Percentiles rank a stretch among this genome's conserved stretches.
Conservation (phyloP, 2,329 filamentous ascomycete species). For the Fusarium sororula region DNA sequence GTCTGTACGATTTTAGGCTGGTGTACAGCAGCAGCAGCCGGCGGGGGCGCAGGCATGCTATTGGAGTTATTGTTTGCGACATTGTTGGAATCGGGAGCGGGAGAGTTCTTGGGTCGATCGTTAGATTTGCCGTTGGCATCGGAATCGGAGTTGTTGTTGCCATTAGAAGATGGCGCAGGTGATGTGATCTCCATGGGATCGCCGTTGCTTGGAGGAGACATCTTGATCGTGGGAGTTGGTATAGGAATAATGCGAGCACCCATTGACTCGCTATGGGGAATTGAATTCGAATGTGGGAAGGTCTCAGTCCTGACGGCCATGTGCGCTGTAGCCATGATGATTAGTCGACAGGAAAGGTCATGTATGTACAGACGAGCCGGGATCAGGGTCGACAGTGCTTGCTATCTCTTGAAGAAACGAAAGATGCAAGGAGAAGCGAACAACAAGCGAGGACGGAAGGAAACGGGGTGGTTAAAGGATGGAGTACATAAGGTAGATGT, state of each 20-base stretch:
- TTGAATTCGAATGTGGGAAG: conserved; percentile 54
- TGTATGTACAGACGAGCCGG: conserved; percentile 14
- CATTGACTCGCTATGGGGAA: conserved; percentile 56
- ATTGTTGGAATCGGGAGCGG: conserved; percentile 51
- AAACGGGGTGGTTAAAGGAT: conserved; percentile 35
- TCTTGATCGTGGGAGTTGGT: conserved; percentile 65
- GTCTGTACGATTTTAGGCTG: conserved; percentile 98
- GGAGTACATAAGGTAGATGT: conserved; percentile 23
- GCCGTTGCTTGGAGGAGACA: conserved; percentile 65
- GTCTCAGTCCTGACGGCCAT: conserved; percentile 65
- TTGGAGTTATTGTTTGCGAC: conserved; percentile 42
- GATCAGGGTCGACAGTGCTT: conserved; percentile 22
- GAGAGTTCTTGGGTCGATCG: conserved; percentile 50
- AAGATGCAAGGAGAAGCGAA: conserved; percentile 18
- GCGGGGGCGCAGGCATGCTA: conserved; percentile 61
- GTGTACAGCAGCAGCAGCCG: conserved; percentile 77
- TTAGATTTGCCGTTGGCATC: conserved; percentile 50
- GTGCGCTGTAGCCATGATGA: conserved; percentile 52
- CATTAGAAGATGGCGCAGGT: conserved; percentile 56
- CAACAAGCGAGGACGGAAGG: conserved; percentile 21
- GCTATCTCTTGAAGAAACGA: conserved; percentile 18
- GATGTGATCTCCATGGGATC: conserved; percentile 71
- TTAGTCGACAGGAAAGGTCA: conserved; percentile 37
- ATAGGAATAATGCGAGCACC: conserved; percentile 66
- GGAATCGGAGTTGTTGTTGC: conserved; percentile 56